Conservation (phyloP, 495 filamentous ascomycete genomes). For the Penicillium herquei region DNA sequence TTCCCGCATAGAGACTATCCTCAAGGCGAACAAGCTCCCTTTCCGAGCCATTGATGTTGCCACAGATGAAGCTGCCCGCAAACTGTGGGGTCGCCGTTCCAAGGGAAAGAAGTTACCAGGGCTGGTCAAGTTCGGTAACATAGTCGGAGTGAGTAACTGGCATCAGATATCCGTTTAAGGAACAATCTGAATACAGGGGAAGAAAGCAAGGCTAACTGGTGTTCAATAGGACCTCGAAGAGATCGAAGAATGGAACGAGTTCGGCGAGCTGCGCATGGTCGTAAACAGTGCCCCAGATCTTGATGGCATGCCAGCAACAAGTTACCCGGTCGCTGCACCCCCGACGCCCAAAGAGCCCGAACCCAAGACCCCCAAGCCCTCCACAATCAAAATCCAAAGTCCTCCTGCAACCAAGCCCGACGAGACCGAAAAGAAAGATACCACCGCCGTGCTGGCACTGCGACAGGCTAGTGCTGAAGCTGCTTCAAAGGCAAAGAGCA, state of each 20-base stretch:
- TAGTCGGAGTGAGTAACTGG: constrained; percentile 72
- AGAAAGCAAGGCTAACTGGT: neutral
- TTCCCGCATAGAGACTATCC: constrained; percentile 89
- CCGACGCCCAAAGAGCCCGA: constrained; percentile 34
- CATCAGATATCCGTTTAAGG: neutral
- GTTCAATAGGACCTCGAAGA: constrained; percentile 78
- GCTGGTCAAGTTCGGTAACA: constrained; percentile 80
- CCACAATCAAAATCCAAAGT: constrained; percentile 44
- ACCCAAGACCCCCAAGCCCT: constrained; percentile 33
- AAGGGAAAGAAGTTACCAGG: constrained; percentile 81
- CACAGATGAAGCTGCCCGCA: constrained; percentile 85
- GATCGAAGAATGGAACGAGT: constrained; percentile 99
- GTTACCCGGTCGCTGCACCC: constrained; percentile 40
- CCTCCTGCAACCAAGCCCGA: constrained; percentile 34
- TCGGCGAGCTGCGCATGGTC: constrained; percentile 87
- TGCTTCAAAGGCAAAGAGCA: constrained; percentile 57
- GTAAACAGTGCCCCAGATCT: constrained; percentile 52
- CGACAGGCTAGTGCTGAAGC: constrained; percentile 68
- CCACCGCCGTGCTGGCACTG: constrained; percentile 53
- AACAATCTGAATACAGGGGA: no score
- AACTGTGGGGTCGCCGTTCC: constrained; percentile 83
- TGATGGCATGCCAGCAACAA: constrained; percentile 43
- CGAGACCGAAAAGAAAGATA: constrained; percentile 29
- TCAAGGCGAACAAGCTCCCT: constrained; percentile 89
- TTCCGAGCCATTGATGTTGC: constrained; percentile 92